Evolutionary conservation across 257 asterid genomes (phyloP), one percentile per base, ranked within the genome.

Genomic region (Solanum dulcamara): DNA sequence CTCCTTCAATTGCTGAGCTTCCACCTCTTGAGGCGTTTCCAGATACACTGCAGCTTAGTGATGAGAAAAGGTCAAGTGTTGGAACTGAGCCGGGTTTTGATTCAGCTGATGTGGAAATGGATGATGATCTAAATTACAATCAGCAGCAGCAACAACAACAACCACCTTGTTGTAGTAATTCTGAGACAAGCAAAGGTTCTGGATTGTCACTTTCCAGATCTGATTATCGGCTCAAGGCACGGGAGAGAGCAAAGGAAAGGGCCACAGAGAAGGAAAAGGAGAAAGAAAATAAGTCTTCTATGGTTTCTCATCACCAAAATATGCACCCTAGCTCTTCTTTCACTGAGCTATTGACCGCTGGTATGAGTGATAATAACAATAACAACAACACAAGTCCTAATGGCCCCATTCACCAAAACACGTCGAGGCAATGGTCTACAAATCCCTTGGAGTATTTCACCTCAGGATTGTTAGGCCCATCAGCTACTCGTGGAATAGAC

Each of bases 21-120:
- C 99, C 98, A 38, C 91, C 92, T 26, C 90, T 94, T 75, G 88
- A 72, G 62, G 60, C 88, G 6, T 92, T 93, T 64, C 97, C 93
- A 1, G 96, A 90, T 72, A 89, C 97, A 4, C 93, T 93, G 0
- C 98, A 93, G 87, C 85, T 90, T 4, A 93, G 96, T 60, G 96
- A 91, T 46, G 98, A 93, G 84, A 92, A 91, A 86, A 86, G 91
- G 87, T 87, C 96, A n/a, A 92, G 90, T 81, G 92, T 88, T 15
- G 94, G 86, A 40, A 90, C 91, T 48, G 90, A 91, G 22, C 91
- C 77, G 35, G 90, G 91, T 20, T 87, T 93, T 60, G 96, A 91
- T 81, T 89, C 93, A 5, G 91, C 90, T 22, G 93, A 92, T 24
- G 86, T 88, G 6, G 93, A 92, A 55, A 85, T 91, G 88, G 95